Evolutionary conservation across 2,329 filamentous ascomycete genomes (phyloP), one percentile per base, ranked within the genome.

Genomic region (Talaromyces sp.): DNA sequence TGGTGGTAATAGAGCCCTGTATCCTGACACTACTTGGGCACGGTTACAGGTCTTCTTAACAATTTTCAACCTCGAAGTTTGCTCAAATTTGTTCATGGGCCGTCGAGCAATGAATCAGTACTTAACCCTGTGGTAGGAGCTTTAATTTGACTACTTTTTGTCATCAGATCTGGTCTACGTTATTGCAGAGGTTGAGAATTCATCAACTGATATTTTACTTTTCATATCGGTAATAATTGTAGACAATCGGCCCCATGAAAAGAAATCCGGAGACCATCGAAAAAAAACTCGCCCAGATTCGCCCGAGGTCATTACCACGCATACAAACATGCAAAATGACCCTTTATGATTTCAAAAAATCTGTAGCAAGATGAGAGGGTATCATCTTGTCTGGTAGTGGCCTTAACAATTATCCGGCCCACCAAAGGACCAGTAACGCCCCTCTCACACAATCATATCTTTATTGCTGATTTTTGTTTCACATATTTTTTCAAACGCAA

Each of bases 381-480:
- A 70, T 75, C 74, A 72, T 75, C 75, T 74, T 70, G 68, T 70
- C 64, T 73, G 73, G 73, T 71, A 71, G 72, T 70, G 72, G 70
- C 71, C 68, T 68, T 70, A 45, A 59, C 35, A 52, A 63, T 59
- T 58, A 60, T 58, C 50, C 63, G 65, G 69, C 64, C 69, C 24
- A 50, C 11, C 56, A 68, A 69, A 66, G 67, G 67, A 69, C 73
- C 72, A 74, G 72, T 71, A 70, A 72, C 72, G 71, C 43, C 47
- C 60, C 69, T 70, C 72, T 73, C 71, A 73, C 72, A 76, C 73
- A 71, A 70, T 72, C 63, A 63, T 52, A 63, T 60, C 69, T 68
- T 70, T 67, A 70, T 74, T 70, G 67, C 72, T 72, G 75, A 75
- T 71, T 72, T 68, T 74, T 73, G 73, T 72, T 62, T 54, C 64